Base-by-base conservation (phyloP, 495 filamentous ascomycete species). In the Penicillium fimorum region DNA sequence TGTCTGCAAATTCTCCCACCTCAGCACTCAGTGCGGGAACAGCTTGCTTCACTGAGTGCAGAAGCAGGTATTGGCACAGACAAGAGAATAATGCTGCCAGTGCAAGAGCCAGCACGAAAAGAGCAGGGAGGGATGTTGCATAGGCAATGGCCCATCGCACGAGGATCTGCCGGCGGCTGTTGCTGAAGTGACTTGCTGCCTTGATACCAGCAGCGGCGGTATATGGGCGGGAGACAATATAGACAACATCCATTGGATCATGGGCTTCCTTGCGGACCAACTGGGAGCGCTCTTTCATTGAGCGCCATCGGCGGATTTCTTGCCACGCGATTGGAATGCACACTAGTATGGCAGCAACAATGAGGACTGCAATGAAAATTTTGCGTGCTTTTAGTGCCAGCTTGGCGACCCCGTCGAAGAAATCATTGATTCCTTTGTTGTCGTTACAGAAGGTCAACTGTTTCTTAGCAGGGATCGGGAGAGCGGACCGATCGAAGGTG, bases 71-170 rank as follows among this genome's bases (percentile, higher is more conserved):
- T 71, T 97, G 94, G 70, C 86, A 92, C 43, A 96, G 75, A 66
- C 91, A 95, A 25, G 87, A 82, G 60, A 95, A 79, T 6, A 98
- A 79, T 5, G 92, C 95, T 0, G 94, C 91, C 3, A 97, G 35
- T 24, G 86, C 94, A 24, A 98, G 84, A 11, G 87, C 87, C 1
- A 97, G 82, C 5, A 98, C 83, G 63, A 98, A 90, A 13, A 98
- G 76, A 4, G 93, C 95, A 0, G 92, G 86, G 0, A 87, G 68
- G 5, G 92, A 88, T 1, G 94, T 97, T 15, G 82, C 82, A 67
- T 98, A 98, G 15, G 92, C 88, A 49, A 96, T 76, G 32, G 83
- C 82, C 94, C 94, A 98, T 29, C 94, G 84, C 2, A 84, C 79
- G 11, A 95, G 74, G 17, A 87, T 81, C 61, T 89, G 86, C 27